These are phyloP conservation scores for Diplodia seriata DNA, from an alignment of 2,329 filamentous ascomycete genomes.

Conservation along the genomic window DNA sequence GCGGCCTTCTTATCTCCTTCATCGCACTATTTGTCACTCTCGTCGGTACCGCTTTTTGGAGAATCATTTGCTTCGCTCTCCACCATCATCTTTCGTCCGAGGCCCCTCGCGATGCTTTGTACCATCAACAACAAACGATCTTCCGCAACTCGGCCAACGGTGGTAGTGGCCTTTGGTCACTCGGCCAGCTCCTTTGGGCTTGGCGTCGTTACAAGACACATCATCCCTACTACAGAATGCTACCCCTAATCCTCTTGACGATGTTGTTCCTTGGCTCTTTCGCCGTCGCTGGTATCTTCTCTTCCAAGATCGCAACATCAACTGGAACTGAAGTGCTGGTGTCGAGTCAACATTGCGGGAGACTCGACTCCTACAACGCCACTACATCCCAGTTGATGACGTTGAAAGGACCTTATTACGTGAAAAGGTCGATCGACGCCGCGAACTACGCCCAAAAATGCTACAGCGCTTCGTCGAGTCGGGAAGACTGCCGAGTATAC, in stretches of 20 bases:
- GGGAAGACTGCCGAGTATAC: conserved; percentile 37
- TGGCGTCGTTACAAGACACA: not conserved
- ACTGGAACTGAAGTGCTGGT: conserved; percentile 31
- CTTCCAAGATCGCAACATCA: conserved; percentile 27
- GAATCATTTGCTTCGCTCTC: conserved; percentile 36
- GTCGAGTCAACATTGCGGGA: conserved; percentile 2
- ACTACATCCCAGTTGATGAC: no score
- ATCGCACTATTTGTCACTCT: conserved; percentile 44
- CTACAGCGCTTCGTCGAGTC: conserved; percentile 9
- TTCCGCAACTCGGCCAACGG: conserved; percentile 28
- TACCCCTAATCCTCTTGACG: conserved; percentile 10
- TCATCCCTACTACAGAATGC: not conserved
- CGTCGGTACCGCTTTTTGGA: conserved; percentile 37
- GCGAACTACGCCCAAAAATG: conserved; percentile 23
- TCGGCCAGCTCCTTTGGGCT: not conserved
- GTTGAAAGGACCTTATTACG: not conserved
- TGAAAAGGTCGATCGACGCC: not conserved
- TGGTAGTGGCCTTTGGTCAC: not conserved
- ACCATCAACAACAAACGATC: conserved; percentile 37
- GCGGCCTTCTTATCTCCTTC: conserved; percentile 45
- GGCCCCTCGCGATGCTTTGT: conserved; percentile 36
- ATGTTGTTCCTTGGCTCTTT: conserved; percentile 6
- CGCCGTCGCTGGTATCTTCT: conserved; percentile 31
- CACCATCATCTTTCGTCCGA: conserved; percentile 36
- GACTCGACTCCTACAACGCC: no score